phyloP scores from a whole-genome alignment of 2,329 filamentous ascomycete species.

The Penicillium sclerotigenum region DNA sequence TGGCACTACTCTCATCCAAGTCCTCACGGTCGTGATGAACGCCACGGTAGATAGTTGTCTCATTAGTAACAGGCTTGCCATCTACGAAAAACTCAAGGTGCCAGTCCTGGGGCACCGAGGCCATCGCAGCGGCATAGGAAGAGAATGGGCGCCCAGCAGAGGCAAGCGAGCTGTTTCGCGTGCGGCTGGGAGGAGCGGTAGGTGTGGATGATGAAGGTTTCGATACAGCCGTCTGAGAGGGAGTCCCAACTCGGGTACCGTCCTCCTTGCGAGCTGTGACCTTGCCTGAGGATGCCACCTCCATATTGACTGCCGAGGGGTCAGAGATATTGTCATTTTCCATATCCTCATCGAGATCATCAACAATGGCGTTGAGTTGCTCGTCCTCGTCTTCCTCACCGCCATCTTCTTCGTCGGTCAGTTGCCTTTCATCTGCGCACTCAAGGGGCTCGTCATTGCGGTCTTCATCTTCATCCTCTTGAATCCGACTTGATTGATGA shows the following conservation, averaged over 20 bases:
- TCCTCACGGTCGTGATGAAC: constrained; percentile 69
- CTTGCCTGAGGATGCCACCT: constrained; percentile 80
- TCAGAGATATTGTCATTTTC: constrained; percentile 71
- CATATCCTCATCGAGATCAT: constrained; percentile 82
- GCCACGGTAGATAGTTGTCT: constrained; percentile 93
- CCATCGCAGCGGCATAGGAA: constrained; percentile 78
- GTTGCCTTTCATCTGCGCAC: constrained; percentile 85
- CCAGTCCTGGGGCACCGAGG: constrained; percentile 84
- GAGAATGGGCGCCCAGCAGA: constrained; percentile 59
- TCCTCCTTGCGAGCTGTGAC: constrained; percentile 90
- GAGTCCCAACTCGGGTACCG: constrained; percentile 80
- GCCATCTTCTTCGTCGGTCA: constrained; percentile 68
- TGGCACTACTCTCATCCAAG: constrained; percentile 63
- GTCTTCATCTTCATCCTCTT: constrained; percentile 56
- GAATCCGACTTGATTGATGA: constrained; percentile 56
- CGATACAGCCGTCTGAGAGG: constrained; percentile 58
- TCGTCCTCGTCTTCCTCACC: constrained; percentile 51
- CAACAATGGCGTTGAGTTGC: constrained; percentile 81
- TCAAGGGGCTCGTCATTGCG: constrained; percentile 71
- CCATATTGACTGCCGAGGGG: constrained; percentile 84
- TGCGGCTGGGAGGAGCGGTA: constrained; percentile 21
- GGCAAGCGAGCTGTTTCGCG: constrained; percentile 49
- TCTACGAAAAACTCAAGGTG: constrained; percentile 94
- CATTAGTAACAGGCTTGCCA: constrained; percentile 76
- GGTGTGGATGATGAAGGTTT: constrained; percentile 40